These are phyloP conservation scores for Exophiala lecanii-corni DNA, from an alignment of 2,329 filamentous ascomycete genomes.

Conservation along the genomic window DNA sequence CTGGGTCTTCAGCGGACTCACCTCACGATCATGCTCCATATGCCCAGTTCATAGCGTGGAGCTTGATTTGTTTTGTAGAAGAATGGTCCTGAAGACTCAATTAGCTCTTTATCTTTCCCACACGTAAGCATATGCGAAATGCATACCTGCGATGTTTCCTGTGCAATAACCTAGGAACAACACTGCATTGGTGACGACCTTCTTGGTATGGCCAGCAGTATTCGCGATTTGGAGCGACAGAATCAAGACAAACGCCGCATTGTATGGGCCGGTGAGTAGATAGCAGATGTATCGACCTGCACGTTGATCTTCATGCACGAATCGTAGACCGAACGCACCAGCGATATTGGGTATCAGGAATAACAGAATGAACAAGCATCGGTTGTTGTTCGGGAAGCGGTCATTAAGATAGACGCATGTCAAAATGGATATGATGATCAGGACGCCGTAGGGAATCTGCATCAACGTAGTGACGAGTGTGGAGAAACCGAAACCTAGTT, in stretches of 20 bases:
- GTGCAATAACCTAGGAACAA: slow-evolving; percentile 57
- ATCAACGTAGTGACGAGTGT: slow-evolving; percentile 34
- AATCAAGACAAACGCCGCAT: slow-evolving; percentile 51
- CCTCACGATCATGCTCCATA: slow-evolving; percentile 55
- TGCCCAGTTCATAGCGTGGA: slow-evolving; percentile 48
- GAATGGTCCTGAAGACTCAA: slow-evolving; percentile 46
- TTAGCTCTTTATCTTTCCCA: background rate
- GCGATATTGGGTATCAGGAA: slow-evolving; percentile 58
- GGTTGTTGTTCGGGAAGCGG: slow-evolving; percentile 41
- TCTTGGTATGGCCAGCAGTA: slow-evolving; percentile 57
- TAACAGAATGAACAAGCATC: slow-evolving; percentile 51
- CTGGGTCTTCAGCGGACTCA: too few relatives aligned
- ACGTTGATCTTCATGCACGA: slow-evolving; percentile 47
- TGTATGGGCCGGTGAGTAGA: slow-evolving; percentile 52
- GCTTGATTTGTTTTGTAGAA: slow-evolving; percentile 56
- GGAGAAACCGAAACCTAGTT: slow-evolving; percentile 37
- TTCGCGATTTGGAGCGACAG: slow-evolving; percentile 42
- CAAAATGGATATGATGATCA: slow-evolving; percentile 49
- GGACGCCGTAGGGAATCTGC: slow-evolving; percentile 38
- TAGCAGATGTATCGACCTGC: slow-evolving; percentile 56
- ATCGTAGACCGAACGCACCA: slow-evolving; percentile 55
- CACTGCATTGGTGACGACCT: slow-evolving; percentile 60
- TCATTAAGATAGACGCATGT: slow-evolving; percentile 47
- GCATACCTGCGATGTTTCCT: slow-evolving; percentile 50
- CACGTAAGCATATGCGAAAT: background rate